phyloP scores from a whole-genome alignment of 192 early-diverging fungal species.

The Coemansia sp. region DNA sequence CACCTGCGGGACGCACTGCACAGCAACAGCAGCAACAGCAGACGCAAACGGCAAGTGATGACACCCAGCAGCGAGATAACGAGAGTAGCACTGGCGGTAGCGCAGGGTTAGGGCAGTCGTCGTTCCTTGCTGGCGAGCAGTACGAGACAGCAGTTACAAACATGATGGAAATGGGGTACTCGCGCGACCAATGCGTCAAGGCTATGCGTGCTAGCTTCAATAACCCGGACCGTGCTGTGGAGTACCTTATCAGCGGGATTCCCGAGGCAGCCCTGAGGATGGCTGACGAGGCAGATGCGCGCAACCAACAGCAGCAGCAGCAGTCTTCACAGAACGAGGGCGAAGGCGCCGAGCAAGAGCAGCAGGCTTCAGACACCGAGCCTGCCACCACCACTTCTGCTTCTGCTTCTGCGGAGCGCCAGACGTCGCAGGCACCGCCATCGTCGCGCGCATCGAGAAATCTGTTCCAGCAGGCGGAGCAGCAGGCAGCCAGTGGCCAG shows the following conservation, averaged over 20 bases:
- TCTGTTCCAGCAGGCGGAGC: constrained; percentile 63
- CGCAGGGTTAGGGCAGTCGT: constrained; percentile 56
- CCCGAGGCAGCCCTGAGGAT: constrained; percentile 45
- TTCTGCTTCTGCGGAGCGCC: not conserved
- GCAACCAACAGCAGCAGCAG: constrained; percentile 10
- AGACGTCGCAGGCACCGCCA: constrained; percentile 15
- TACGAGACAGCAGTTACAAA: constrained; percentile 81
- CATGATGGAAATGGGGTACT: constrained; percentile 96
- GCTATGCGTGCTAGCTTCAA: constrained; percentile 98
- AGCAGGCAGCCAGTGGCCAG: constrained; percentile 21
- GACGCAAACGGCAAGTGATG: not conserved
- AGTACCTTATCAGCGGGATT: constrained; percentile 84
- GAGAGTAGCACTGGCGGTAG: not conserved
- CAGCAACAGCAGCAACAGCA: constrained; percentile 2
- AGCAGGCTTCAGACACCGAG: constrained; percentile 9
- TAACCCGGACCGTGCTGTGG: constrained; percentile 95
- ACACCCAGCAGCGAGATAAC: not conserved
- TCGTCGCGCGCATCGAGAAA: constrained; percentile 41
- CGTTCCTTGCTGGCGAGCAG: constrained; percentile 62
- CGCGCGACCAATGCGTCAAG: constrained; percentile 75
- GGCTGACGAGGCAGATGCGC: constrained; percentile 40
- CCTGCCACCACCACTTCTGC: not conserved
- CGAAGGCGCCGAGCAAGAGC: not conserved
- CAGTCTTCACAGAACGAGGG: constrained; percentile 27
- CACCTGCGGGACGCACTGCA: constrained; percentile 55